These are phyloP conservation scores for Penicillium sp. DNA, from an alignment of 2,329 filamentous ascomycete species.

Conservation along the genomic window DNA sequence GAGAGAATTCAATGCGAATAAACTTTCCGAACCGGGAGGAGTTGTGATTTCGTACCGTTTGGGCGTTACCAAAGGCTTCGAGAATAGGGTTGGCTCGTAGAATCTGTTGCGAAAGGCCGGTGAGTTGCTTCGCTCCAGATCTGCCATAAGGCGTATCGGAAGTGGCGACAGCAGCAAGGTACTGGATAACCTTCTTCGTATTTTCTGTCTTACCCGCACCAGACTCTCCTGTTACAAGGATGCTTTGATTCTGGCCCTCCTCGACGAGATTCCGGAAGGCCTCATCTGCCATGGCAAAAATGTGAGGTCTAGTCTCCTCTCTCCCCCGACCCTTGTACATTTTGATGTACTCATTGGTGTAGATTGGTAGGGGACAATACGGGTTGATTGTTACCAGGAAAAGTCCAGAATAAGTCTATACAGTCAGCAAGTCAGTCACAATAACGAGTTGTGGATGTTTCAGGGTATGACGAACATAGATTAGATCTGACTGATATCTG, in stretches of 20 bases:
- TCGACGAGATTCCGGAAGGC: conserved; percentile 95
- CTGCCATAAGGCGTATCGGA: conserved; percentile 66
- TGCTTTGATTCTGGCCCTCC: conserved; percentile 94
- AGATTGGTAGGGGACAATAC: conserved; percentile 91
- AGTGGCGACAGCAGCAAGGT: conserved; percentile 88
- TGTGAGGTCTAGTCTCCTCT: conserved; percentile 95
- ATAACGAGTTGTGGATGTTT: not conserved
- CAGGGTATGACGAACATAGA: conserved; percentile 59
- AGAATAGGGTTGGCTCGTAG: conserved; percentile 93
- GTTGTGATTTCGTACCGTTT: conserved; percentile 97
- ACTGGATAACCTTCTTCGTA: conserved; percentile 99
- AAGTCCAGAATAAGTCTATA: conserved; percentile 86
- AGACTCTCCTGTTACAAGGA: conserved; percentile 95
- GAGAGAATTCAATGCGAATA: conserved; percentile 91
- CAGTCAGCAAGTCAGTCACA: conserved; percentile 5
- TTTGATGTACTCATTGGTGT: conserved; percentile 93
- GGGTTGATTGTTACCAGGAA: conserved; percentile 98
- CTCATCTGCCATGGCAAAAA: conserved; percentile 95
- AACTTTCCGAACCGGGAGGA: conserved; percentile 98
- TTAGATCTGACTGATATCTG: conserved; percentile 91
- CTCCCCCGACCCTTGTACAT: conserved; percentile 92
- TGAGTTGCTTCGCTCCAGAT: conserved; percentile 64
- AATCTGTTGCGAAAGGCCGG: conserved; percentile 93
- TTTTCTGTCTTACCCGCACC: conserved; percentile 98
- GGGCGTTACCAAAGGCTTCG: conserved; percentile 96